These are phyloP conservation scores for Salix arbutifolia DNA, from an alignment of 345 rosid species.

Conservation along the genomic window DNA sequence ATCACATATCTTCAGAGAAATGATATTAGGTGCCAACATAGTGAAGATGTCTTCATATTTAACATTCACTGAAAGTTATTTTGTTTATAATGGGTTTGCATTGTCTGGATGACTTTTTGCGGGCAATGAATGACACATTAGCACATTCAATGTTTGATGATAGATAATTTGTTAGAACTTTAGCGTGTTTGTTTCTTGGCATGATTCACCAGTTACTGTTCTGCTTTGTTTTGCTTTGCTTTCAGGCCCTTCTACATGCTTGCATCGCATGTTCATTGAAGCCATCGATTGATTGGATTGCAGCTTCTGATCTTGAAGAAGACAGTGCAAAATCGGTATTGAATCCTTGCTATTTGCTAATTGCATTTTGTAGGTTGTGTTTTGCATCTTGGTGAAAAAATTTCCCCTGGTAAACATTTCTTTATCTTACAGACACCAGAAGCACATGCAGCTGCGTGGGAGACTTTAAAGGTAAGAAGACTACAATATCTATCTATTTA, in stretches of 20 bases:
- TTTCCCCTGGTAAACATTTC: not conserved
- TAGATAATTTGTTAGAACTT: not conserved
- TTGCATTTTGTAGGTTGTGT: not conserved
- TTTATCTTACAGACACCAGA: constrained; percentile 27
- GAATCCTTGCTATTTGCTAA: not conserved
- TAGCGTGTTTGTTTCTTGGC: not conserved
- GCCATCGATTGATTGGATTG: constrained; percentile 37
- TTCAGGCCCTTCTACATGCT: constrained; percentile 35
- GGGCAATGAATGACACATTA: not conserved
- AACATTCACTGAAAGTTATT: not conserved
- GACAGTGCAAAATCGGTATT: constrained; percentile 30
- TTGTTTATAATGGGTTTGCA: not conserved
- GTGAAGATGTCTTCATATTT: not conserved
- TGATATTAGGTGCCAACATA: not conserved
- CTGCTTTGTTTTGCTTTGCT: constrained; percentile 5
- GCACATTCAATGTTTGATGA: not conserved
- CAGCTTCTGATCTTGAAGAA: constrained; percentile 38
- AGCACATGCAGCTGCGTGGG: constrained; percentile 36
- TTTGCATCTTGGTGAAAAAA: not conserved
- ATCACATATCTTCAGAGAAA: not conserved
- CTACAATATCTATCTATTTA: not conserved
- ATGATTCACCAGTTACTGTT: not conserved
- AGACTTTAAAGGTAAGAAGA: constrained; percentile 29
- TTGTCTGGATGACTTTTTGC: not conserved
- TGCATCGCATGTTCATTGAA: constrained; percentile 31